phyloP scores from a whole-genome alignment of 352 stramenopile species.

The Phytophthora fragariae region DNA sequence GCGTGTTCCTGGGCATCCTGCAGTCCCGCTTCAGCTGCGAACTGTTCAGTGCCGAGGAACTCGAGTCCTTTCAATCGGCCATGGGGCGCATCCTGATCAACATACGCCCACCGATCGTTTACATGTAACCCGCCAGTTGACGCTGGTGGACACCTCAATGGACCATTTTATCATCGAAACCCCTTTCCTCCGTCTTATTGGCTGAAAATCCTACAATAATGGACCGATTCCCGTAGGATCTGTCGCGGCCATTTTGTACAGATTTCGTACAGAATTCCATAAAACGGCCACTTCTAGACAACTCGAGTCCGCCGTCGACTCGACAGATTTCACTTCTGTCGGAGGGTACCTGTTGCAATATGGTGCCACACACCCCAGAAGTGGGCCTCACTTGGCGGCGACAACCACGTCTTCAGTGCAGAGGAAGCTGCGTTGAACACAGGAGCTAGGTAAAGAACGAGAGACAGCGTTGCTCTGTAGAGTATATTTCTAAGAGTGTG shows the following conservation, averaged over 20 bases:
- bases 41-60: slow-evolving; percentile 70
- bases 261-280: no score
- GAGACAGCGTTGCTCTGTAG: not conserved
- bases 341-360: slow-evolving; percentile 6
- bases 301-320: no score
- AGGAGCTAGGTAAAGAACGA: not conserved
- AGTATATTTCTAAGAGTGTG: not conserved
- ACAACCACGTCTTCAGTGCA: not conserved
- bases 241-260: no score
- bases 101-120: slow-evolving; percentile 14
- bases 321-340: no score
- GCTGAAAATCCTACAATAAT: no score
- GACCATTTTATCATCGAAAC: no score
- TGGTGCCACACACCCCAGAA: slow-evolving; percentile 1
- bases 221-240: no score
- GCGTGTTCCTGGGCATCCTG: slow-evolving; percentile 77
- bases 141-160: slow-evolving; percentile 5
- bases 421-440: slow-evolving; percentile 6
- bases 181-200: no score
- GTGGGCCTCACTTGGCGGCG: not conserved
- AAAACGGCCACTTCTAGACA: no score
- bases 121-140: not conserved
- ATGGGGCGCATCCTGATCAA: slow-evolving; percentile 76
- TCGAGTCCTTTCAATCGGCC: slow-evolving; percentile 80
- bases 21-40: slow-evolving; percentile 73